These are phyloP conservation scores for Candida dajiaensis DNA, from an alignment of 805 yeast genomes.

Conservation along the genomic window DNA sequence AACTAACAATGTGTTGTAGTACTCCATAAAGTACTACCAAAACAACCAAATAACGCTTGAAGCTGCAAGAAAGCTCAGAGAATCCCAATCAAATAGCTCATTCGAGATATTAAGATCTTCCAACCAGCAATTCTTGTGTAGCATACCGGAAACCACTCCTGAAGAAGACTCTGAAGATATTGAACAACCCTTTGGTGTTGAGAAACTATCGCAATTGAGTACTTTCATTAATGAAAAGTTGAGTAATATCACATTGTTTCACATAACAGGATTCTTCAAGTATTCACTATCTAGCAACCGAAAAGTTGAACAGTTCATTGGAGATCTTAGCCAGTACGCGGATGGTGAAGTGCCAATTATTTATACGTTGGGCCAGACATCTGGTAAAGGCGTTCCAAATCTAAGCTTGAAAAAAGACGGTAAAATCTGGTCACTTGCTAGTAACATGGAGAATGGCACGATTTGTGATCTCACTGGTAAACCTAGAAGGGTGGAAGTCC, in stretches of 20 bases:
- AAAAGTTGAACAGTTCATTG: constrained; percentile 15
- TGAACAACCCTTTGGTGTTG: neutral
- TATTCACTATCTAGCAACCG: constrained; percentile 6
- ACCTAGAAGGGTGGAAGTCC: constrained; percentile 18
- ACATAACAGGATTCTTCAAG: constrained; percentile 11
- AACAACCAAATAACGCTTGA: neutral
- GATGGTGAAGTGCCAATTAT: neutral
- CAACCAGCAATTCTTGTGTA: constrained; percentile 10
- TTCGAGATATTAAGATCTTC: neutral
- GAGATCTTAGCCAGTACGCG: constrained; percentile 1
- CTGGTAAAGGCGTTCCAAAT: neutral
- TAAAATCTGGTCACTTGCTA: neutral
- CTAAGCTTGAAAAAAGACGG: constrained; percentile 1
- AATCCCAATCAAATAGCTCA: neutral
- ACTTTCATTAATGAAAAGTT: neutral
- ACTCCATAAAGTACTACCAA: neutral
- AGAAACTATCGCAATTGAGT: neutral
- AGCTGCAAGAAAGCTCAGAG: neutral
- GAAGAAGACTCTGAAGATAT: neutral
- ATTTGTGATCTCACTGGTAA: constrained; percentile 22
- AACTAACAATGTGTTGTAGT: neutral
- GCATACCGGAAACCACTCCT: neutral
- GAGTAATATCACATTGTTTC: neutral
- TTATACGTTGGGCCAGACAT: constrained; percentile 5
- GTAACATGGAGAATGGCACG: constrained; percentile 10